phyloP scores from a whole-genome alignment of 257 asterid species.

The Nicotiana noctiflora region DNA sequence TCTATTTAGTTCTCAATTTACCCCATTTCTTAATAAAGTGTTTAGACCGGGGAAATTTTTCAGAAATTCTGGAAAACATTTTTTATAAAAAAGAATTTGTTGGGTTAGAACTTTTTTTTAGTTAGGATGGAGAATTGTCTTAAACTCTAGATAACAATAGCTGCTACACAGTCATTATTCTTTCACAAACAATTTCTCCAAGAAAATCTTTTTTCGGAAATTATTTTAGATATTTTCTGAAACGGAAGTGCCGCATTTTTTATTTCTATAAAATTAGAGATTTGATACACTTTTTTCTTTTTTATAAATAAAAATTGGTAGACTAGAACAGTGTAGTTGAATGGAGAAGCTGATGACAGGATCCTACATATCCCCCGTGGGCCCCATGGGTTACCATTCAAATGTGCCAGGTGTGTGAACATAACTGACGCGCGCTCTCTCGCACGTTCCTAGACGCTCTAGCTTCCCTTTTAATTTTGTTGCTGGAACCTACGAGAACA shows the following conservation, averaged over 20 bases:
- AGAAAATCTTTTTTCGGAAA: background rate
- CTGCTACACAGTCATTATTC: background rate
- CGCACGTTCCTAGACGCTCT: background rate
- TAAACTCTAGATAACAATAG: background rate
- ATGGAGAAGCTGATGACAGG: background rate
- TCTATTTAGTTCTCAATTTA: background rate
- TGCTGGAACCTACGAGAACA: conserved; percentile 40
- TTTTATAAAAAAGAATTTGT: background rate
- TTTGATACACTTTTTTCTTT: background rate
- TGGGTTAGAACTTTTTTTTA: background rate
- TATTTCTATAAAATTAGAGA: background rate
- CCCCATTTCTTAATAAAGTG: background rate
- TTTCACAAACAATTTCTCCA: background rate
- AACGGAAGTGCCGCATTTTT: background rate
- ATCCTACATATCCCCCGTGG: background rate
- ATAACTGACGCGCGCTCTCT: background rate
- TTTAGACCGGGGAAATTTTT: background rate
- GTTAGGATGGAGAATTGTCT: background rate
- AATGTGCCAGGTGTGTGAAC: conserved; percentile 14
- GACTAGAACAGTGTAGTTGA: background rate
- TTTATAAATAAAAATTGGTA: background rate
- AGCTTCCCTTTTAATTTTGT: background rate
- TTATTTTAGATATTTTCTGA: background rate
- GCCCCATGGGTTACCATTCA: background rate
- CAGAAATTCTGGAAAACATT: background rate